A percentile compares a stretch with the other conserved stretches of the same genome.
These are phyloP conservation scores for Mortierella sp. DNA, from an alignment of 371 early-diverging fungal species.

Conservation along the genomic window DNA sequence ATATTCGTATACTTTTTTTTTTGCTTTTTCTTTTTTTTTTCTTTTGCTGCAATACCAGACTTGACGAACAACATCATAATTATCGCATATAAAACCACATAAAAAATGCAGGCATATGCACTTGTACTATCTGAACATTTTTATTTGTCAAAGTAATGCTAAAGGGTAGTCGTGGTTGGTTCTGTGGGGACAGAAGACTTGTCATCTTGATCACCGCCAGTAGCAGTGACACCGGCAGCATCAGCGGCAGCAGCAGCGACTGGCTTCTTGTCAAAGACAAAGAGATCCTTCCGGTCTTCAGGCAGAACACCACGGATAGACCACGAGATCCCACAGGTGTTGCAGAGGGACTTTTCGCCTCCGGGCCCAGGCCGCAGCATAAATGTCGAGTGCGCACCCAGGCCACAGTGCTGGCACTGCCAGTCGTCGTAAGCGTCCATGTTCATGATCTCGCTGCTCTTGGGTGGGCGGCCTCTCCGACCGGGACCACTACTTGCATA, in stretches of 20 bases:
- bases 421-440: constrained; percentile 33
- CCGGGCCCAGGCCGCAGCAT: constrained; percentile 47
- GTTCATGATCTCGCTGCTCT: constrained; percentile 17
- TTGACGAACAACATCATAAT: background rate
- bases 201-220: no score
- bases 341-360: constrained; percentile 66
- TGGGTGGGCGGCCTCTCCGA: background rate
- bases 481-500: constrained; percentile 28
- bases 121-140: background rate
- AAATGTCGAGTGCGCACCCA: constrained; percentile 42
- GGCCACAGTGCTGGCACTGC: constrained; percentile 53
- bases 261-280: constrained; percentile 25
- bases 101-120: background rate
- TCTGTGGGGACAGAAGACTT: background rate
- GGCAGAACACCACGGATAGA: constrained; percentile 65
- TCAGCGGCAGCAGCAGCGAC: background rate
- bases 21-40: background rate
- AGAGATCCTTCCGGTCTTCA: constrained; percentile 68
- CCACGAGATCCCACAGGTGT: constrained; percentile 71
- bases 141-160: background rate
- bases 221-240: background rate
- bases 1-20: background rate
- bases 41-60: background rate
- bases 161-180: background rate
- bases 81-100: background rate